Evolutionary conservation across 2,329 filamentous ascomycete genomes (phyloP), one percentile per base, ranked within the genome.

Genomic region (Sarocladium oryzae): DNA sequence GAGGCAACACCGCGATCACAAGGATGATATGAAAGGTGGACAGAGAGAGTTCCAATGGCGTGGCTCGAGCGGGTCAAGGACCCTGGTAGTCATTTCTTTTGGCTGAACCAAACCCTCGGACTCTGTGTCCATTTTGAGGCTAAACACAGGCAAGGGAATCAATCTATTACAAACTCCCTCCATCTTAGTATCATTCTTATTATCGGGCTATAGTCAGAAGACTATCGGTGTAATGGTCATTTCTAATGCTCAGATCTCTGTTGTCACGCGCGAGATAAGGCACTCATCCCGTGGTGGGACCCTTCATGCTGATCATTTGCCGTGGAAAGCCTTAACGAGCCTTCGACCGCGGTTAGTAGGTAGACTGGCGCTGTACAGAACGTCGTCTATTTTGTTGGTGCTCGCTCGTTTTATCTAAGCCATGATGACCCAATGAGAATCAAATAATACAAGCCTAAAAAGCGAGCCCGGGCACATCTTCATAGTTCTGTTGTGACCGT

Each of bases 51-150:
- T 40, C 36, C 36, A 40, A 20, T 45, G 40, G 40, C 28, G 21
- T 28, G 40, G 21, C 26, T 20, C 8, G 11, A 28, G 21, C 23
- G 26, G 16, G 43, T 24, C 43, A 21, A 18, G 43, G 43, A 48
- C 43, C 24, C 43, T 48, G 26, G 26, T 20, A 11, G 21, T 32
- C 9, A 33, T 21, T 33, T n/a, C 18, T 21, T 30, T 30, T 48
- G 43, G 43, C 11, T 48, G 43, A 48, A 48, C 43, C 43, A 48
- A 21, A 48, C 43, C 43, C 10, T 48, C 43, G 43, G 43, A 48
- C 10, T 48, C 21, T 16, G 4, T 16, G 21, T 15, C 40, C 23
- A 43, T 26, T 43, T 16, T 43, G n/a, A 43, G 23, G n/a, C 7
- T n/a, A 26, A 11, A 16, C 10, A 16, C 9, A 7, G 9, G 26